Conservation (phyloP, 805 yeast species). For the Kurtzmaniella fragi region DNA sequence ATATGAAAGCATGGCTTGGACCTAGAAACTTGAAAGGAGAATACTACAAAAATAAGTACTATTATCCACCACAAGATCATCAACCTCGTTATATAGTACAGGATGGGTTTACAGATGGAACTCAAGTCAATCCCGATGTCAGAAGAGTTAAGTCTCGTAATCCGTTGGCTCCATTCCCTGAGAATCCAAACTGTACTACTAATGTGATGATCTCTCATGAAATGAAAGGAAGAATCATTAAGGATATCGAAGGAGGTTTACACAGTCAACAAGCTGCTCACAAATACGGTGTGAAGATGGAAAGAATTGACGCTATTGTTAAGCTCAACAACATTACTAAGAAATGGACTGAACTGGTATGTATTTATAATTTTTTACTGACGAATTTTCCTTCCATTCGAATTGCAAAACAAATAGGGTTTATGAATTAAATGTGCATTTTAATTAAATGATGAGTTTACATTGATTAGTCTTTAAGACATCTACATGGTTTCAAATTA, state of each 20-base stretch:
- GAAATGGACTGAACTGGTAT: conserved; percentile 55
- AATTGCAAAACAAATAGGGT: background rate
- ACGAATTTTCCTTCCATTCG: background rate
- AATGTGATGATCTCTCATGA: conserved; percentile 54
- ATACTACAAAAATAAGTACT: conserved; percentile 70
- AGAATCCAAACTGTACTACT: conserved; percentile 64
- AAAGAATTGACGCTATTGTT: conserved; percentile 85
- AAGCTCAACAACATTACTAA: conserved; percentile 63
- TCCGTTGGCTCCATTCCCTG: conserved; percentile 75
- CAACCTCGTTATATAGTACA: conserved; percentile 69
- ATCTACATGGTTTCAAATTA: conserved; percentile 46
- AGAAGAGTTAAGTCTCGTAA: background rate
- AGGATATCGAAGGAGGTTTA: conserved; percentile 49
- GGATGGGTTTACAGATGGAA: conserved; percentile 31
- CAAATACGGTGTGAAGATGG: conserved; percentile 72
- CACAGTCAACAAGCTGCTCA: conserved; percentile 73
- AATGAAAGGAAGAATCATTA: conserved; percentile 56
- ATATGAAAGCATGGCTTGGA: conserved; percentile 73
- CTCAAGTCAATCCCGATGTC: background rate
- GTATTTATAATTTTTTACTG: conserved; percentile 26
- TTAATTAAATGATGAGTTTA: conserved; percentile 41
- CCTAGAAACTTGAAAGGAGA: conserved; percentile 82
- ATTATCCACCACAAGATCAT: conserved; percentile 60
- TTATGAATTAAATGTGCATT: background rate
- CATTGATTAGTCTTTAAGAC: conserved; percentile 79